These are phyloP conservation scores for Arbutus unedo DNA, from an alignment of 148 eudicot genomes.

Conservation along the genomic window DNA sequence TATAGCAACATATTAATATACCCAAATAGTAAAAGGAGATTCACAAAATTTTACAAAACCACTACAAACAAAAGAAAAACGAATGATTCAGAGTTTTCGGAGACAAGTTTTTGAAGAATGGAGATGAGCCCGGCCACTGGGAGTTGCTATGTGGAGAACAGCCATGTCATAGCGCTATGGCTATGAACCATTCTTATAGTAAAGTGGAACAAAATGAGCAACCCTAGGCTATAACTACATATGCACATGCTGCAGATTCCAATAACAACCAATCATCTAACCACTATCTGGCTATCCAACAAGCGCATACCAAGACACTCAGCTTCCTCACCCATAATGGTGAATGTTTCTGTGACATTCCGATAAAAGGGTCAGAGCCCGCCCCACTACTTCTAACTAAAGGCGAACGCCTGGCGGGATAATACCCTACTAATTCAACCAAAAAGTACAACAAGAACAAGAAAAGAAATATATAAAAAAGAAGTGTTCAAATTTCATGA, in stretches of 20 bases:
- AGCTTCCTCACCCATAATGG: background rate
- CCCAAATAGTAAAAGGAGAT: too few relatives aligned
- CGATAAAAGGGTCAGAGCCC: too few relatives aligned
- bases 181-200: background rate
- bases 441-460: background rate
- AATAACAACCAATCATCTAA: background rate
- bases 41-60: too few relatives aligned
- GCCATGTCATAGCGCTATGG: background rate
- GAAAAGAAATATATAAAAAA: background rate
- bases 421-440: background rate
- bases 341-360: background rate
- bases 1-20: too few relatives aligned
- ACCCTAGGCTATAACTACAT: background rate
- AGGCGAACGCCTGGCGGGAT: too few relatives aligned
- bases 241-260: background rate
- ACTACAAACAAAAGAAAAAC: too few relatives aligned
- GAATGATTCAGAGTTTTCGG: too few relatives aligned
- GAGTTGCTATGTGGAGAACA: background rate
- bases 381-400: too few relatives aligned
- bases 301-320: background rate
- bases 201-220: background rate
- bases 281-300: background rate
- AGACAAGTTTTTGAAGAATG: too few relatives aligned
- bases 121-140: background rate
- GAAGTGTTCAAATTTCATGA: background rate